Conservation (phyloP, 2,329 filamentous ascomycete genomes). For the Fusarium haematococcum region DNA sequence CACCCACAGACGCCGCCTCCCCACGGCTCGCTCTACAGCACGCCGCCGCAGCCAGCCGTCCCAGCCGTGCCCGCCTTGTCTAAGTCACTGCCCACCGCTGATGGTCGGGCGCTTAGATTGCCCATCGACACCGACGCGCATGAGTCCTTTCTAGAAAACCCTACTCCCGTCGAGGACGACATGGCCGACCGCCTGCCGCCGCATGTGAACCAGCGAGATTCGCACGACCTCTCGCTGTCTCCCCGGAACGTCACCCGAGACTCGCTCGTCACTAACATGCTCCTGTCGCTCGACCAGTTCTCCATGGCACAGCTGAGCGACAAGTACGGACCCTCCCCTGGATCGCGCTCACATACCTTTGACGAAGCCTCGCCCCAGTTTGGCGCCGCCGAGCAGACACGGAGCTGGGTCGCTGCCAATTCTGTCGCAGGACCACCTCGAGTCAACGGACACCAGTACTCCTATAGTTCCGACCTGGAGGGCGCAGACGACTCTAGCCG, state of each 20-base stretch:
- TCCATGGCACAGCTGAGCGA: slow-evolving; percentile 62
- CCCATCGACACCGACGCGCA: slow-evolving; percentile 40
- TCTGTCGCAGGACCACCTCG: slow-evolving; percentile 38
- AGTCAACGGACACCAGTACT: slow-evolving; percentile 54
- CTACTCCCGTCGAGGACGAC: slow-evolving; percentile 46
- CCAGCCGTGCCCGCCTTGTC: slow-evolving; percentile 27
- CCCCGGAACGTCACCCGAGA: slow-evolving; percentile 83
- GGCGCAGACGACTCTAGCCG: slow-evolving; percentile 65
- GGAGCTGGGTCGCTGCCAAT: slow-evolving; percentile 46
- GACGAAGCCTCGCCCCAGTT: slow-evolving; percentile 43
- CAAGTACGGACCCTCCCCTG: slow-evolving; percentile 40
- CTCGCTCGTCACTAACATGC: slow-evolving; percentile 95
- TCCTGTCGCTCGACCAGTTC: slow-evolving; percentile 90
- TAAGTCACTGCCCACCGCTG: slow-evolving; percentile 39
- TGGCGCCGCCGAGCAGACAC: slow-evolving; percentile 49
- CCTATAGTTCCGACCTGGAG: slow-evolving; percentile 73
- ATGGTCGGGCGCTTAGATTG: slow-evolving; percentile 44
- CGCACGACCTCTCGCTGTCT: slow-evolving; percentile 87
- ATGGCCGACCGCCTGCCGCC: slow-evolving; percentile 44
- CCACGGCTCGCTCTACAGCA: slow-evolving; percentile 25
- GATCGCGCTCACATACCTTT: slow-evolving; percentile 43
- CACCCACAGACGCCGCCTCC: slow-evolving; percentile 39
- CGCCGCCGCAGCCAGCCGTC: slow-evolving; percentile 26
- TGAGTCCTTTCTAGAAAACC: slow-evolving; percentile 47
- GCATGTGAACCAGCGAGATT: slow-evolving; percentile 64